Evolutionary conservation across 2,329 filamentous ascomycete species (phyloP).

Genomic region (Dothistroma pini): DNA sequence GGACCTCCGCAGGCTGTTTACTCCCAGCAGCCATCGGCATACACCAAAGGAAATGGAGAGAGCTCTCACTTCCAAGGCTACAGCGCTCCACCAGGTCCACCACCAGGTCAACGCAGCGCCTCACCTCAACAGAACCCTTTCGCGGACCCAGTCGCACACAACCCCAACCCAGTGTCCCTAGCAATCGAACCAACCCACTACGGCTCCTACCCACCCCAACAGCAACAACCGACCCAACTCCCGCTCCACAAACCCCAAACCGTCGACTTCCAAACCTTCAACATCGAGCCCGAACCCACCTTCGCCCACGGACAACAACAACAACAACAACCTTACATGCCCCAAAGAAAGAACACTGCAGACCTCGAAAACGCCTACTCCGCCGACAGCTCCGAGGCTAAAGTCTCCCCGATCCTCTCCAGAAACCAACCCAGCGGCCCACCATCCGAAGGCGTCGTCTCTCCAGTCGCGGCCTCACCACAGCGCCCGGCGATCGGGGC

Average conservation of each 20-base stretch:
- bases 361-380: conserved; percentile 29
- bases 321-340: background rate
- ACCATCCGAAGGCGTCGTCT: conserved; percentile 7
- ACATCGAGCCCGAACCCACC: conserved; percentile 21
- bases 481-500: conserved; percentile 25
- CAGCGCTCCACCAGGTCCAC: conserved; percentile 25
- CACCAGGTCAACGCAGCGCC: conserved; percentile 14
- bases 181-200: conserved; percentile 18
- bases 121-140: conserved; percentile 38
- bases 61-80: conserved; percentile 11
- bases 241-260: conserved; percentile 12
- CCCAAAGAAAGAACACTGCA: conserved; percentile 19
- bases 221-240: background rate
- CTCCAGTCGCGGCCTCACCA: conserved; percentile 9
- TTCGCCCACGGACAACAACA: conserved; percentile 7
- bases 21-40: background rate
- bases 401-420: conserved; percentile 18
- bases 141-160: conserved; percentile 40
- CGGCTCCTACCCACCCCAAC: conserved; percentile 4
- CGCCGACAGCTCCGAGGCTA: conserved; percentile 2
- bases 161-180: conserved; percentile 29
- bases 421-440: conserved; percentile 2
- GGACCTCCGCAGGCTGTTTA: conserved; percentile 2
- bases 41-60: background rate
- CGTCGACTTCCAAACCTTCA: conserved; percentile 21